Evolutionary conservation across 352 stramenopile genomes (phyloP), one percentile per base, ranked within the genome.

Genomic region (Phytophthora foliorum): DNA sequence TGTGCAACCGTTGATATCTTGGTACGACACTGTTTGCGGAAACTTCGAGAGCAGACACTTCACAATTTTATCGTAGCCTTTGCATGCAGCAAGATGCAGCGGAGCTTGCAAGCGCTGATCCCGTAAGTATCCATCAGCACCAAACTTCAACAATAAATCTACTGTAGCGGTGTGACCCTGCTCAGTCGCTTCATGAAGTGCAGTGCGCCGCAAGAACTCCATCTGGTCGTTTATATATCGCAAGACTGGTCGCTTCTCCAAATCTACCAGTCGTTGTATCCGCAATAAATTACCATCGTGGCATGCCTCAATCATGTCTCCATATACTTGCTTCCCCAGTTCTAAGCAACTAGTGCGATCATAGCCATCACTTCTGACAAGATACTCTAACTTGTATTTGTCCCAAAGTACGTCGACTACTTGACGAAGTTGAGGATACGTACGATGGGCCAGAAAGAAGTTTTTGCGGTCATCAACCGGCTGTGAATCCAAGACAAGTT

Each of bases 351-450:
- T 80, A 0, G 22, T 64, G 21, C 74, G 69, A 48, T 75, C 77
- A 46, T 68, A 79, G 8, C 56, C 34, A 24, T 86, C 81, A 21
- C 52, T 31, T 17, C 59, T 60, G 10, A 50, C 51, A 7, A 91
- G 73, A 41, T 77, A 58, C 9, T 65, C 16, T 2, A 68, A 14
- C 1, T 73, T 60, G 19, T 85, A 89, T 9, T 64, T 71, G 58
- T 91, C 81, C 83, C 83, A 91, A 1, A 91, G 52, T 16, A 91
- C 61, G 64, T 90, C 81, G 38, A 91, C 88, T 16, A 90, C 83
- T 75, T 91, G 83, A 1, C 79, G 81, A 14, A 90, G 75, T 29
- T 80, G 75, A 19, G 75, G 53, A 51, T 91, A 91, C 17, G 61
- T 73, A 1, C 72, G 62, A 27, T 79, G 73, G 4, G 58, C 65